Evolutionary conservation across 2,329 filamentous ascomycete species (phyloP).

Genomic region (Setomelanomma holmii): DNA sequence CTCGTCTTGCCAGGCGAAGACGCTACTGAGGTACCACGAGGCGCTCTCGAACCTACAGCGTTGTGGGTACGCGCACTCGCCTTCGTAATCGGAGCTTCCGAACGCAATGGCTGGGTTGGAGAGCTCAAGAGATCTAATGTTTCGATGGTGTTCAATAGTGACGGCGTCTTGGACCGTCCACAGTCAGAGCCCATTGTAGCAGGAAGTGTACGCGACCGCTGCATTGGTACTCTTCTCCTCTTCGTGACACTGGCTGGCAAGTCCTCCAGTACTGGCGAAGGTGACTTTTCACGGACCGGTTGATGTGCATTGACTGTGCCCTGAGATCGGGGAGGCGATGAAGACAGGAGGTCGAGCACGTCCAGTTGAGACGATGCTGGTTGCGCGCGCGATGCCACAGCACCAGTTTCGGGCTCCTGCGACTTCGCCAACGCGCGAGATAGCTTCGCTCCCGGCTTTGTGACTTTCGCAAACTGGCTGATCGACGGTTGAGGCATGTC

Average conservation of each 20-base stretch:
- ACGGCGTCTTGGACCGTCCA: constrained; percentile 27
- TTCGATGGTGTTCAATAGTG: constrained; percentile 28
- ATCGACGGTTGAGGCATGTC: constrained; percentile 33
- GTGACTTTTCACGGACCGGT: constrained; percentile 19
- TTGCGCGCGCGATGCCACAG: constrained; percentile 2
- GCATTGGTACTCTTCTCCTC: constrained; percentile 38
- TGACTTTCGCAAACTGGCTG: constrained; percentile 42
- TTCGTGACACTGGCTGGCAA: constrained; percentile 41
- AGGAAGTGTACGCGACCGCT: constrained; percentile 43
- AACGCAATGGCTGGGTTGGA: constrained; percentile 29
- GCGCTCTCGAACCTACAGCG: constrained; percentile 6
- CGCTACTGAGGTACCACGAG: constrained; percentile 20
- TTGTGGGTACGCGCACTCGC: constrained; percentile 18
- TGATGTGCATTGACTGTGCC: constrained; percentile 1
- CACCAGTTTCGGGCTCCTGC: constrained; percentile 11
- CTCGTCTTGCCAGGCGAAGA: constrained; percentile 26
- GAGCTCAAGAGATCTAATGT: constrained; percentile 37
- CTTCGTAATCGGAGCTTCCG: constrained; percentile 34
- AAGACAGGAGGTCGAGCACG: constrained; percentile 39
- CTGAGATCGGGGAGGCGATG: constrained; percentile 28
- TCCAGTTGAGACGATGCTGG: constrained; percentile 4
- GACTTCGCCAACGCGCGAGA: constrained; percentile 30
- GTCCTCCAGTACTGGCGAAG: constrained; percentile 28
- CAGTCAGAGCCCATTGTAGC: constrained; percentile 11
- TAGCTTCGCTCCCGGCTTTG: constrained; percentile 39